These are phyloP conservation scores for Flaveria ramosissima DNA, from an alignment of 129 eudicot genomes.

Conservation along the genomic window DNA sequence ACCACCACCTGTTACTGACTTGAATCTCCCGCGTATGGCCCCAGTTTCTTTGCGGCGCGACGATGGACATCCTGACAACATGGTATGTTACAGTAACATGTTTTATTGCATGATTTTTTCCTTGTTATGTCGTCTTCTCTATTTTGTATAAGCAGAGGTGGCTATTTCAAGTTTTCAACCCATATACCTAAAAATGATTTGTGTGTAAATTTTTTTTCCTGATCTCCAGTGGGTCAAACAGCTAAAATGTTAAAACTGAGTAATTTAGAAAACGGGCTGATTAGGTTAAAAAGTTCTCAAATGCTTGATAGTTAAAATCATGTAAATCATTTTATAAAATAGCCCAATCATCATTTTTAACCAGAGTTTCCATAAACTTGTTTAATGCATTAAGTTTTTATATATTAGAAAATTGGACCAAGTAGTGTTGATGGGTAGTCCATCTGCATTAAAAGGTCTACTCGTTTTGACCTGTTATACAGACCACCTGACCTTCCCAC, in stretches of 20 bases:
- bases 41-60: slow-evolving; percentile 68
- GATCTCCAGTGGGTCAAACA: no score
- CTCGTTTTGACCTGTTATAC: background rate
- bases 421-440: background rate
- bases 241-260: no score
- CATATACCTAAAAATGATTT: no score
- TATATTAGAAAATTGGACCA: background rate
- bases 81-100: slow-evolving; percentile 45
- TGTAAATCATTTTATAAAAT: background rate
- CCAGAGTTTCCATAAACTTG: background rate
- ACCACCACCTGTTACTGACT: slow-evolving; percentile 42
- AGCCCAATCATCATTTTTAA: background rate
- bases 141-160: slow-evolving; percentile 7
- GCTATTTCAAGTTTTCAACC: background rate
- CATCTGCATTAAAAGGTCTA: background rate
- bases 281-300: background rate
- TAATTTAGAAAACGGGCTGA: background rate
- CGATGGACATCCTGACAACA: slow-evolving; percentile 63
- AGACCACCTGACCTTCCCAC: background rate
- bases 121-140: slow-evolving; percentile 11
- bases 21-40: slow-evolving; percentile 65
- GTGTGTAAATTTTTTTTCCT: no score
- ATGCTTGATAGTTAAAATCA: background rate
- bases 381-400: background rate
- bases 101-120: slow-evolving; percentile 10